Percentiles rank a stretch among this genome's conserved stretches.
Evolutionary conservation across 2,329 filamentous ascomycete genomes (phyloP).

Genomic region (Tolypocladium nubicola): DNA sequence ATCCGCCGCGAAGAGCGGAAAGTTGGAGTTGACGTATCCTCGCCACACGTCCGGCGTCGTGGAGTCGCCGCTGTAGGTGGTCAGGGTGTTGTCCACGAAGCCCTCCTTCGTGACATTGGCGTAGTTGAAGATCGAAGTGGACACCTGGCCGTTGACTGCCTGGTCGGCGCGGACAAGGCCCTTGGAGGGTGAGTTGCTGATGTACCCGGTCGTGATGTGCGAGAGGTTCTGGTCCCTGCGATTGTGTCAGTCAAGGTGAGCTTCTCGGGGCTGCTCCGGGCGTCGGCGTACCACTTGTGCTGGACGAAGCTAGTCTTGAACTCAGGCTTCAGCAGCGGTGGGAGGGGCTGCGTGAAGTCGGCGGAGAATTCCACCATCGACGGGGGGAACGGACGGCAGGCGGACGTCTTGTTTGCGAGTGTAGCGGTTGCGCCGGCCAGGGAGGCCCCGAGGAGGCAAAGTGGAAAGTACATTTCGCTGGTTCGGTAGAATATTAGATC

Average conservation of each 20-base stretch:
- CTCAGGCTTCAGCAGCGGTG: slow-evolving; percentile 19
- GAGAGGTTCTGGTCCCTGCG: slow-evolving; percentile 25
- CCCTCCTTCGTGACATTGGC: slow-evolving; percentile 21
- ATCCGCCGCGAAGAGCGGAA: slow-evolving; percentile 19
- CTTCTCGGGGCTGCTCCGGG: neutral
- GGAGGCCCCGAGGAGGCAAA: neutral
- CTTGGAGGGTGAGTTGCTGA: slow-evolving; percentile 21
- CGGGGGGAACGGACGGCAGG: slow-evolving; percentile 13
- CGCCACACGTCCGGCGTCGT: slow-evolving; percentile 14
- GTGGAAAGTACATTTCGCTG: neutral
- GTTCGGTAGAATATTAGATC: neutral
- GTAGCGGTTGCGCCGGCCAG: neutral
- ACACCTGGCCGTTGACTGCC: slow-evolving; percentile 15
- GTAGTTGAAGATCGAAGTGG: slow-evolving; percentile 23
- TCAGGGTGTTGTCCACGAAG: slow-evolving; percentile 24
- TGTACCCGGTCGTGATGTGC: slow-evolving; percentile 24
- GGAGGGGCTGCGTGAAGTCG: slow-evolving; percentile 19
- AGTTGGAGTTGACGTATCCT: slow-evolving; percentile 26
- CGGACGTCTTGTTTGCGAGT: neutral
- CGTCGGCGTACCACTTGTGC: slow-evolving; percentile 22
- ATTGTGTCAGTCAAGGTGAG: neutral
- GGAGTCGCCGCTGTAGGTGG: slow-evolving; percentile 10
- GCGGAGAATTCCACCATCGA: slow-evolving; percentile 18
- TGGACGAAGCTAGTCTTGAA: slow-evolving; percentile 23
- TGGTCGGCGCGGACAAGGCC: slow-evolving; percentile 19